A percentile compares a stretch with the other conserved stretches of the same genome.
These are phyloP conservation scores for Tuber aestivum DNA, from an alignment of 495 filamentous ascomycete species.

Conservation along the genomic window DNA sequence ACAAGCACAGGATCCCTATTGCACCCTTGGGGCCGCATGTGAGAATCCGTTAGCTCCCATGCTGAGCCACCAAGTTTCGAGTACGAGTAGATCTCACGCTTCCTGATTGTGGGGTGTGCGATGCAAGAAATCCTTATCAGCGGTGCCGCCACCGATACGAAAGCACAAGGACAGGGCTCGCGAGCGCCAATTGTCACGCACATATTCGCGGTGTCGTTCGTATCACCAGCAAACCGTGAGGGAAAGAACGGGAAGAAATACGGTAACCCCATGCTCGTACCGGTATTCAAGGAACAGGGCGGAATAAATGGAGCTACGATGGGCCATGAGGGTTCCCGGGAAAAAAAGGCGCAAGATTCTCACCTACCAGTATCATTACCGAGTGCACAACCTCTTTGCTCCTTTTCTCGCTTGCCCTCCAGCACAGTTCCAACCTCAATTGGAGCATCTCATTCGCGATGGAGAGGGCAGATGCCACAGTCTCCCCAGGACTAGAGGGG, in stretches of 20 bases:
- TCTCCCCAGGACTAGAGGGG: background rate
- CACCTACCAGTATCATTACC: background rate
- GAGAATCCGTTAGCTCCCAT: background rate
- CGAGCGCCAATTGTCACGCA: background rate
- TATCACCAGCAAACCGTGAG: background rate
- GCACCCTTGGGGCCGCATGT: background rate
- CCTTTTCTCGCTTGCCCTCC: background rate
- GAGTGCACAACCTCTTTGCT: background rate
- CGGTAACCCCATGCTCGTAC: no score
- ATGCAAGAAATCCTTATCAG: background rate
- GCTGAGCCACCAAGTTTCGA: background rate
- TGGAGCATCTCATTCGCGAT: background rate
- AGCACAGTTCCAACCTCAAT: background rate
- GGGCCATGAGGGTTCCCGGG: background rate
- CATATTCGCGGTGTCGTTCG: background rate
- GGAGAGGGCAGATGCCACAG: background rate
- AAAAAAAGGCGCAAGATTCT: background rate
- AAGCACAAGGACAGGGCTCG: background rate
- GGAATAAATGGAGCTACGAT: background rate
- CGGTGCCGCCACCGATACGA: background rate
- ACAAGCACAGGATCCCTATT: background rate
- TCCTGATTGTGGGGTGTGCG: background rate
- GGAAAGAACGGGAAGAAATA: background rate
- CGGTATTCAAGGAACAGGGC: background rate
- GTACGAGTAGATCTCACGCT: background rate